phyloP scores from a whole-genome alignment of 148 eudicot species.

The Hydrangea macrophylla region DNA sequence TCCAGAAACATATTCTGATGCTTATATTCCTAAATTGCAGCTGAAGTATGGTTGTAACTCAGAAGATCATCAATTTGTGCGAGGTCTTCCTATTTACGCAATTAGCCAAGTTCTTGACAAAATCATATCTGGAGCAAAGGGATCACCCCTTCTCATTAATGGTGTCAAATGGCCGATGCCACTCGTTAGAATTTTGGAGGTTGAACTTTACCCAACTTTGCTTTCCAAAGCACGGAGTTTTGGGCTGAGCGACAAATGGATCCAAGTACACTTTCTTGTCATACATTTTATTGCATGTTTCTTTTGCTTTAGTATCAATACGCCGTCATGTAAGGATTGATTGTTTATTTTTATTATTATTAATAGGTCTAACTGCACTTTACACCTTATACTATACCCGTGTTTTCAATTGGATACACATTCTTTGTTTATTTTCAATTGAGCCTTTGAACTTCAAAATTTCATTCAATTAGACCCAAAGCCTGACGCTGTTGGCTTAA shows the following conservation, averaged over 20 bases:
- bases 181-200: slow-evolving; percentile 80
- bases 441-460: too few relatives aligned
- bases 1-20: slow-evolving; percentile 18
- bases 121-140: slow-evolving; percentile 72
- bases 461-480: too few relatives aligned
- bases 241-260: slow-evolving; percentile 84
- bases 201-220: slow-evolving; percentile 84
- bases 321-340: too few relatives aligned
- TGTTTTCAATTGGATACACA: too few relatives aligned
- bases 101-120: slow-evolving; percentile 78
- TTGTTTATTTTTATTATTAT: too few relatives aligned
- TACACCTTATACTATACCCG: too few relatives aligned
- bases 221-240: slow-evolving; percentile 95
- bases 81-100: slow-evolving; percentile 86
- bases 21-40: slow-evolving; percentile 33
- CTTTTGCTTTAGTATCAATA: too few relatives aligned
- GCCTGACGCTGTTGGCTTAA: too few relatives aligned
- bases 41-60: slow-evolving; percentile 68
- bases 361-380: too few relatives aligned
- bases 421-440: too few relatives aligned
- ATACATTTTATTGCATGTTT: too few relatives aligned
- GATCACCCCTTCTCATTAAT: slow-evolving; percentile 78
- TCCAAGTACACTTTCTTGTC: slow-evolving; percentile 55
- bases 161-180: slow-evolving; percentile 89
- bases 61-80: slow-evolving; percentile 93